Percentiles rank a stretch among this genome's conserved stretches.
Evolutionary conservation across 2,329 filamentous ascomycete genomes (phyloP).

Genomic region (Verticillium nubilum): DNA sequence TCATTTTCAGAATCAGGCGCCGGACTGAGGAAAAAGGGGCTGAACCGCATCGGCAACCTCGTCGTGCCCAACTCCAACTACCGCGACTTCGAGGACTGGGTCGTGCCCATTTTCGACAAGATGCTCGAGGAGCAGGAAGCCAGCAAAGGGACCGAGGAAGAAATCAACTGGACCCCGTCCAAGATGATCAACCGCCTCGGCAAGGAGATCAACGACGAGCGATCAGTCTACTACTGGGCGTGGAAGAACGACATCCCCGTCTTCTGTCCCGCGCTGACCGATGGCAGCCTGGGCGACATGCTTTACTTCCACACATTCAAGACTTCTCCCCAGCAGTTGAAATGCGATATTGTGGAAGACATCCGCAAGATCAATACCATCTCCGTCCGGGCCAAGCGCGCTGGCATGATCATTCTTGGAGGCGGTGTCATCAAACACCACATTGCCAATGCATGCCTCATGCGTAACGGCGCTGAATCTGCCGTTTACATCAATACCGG

Average conservation of each 20-base stretch:
- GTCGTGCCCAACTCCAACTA: slow-evolving; percentile 97
- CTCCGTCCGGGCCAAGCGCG: slow-evolving; percentile 77
- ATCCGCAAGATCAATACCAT: slow-evolving; percentile 91
- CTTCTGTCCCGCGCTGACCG: slow-evolving; percentile 93
- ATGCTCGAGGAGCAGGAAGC: slow-evolving; percentile 94
- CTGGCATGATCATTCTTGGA: slow-evolving; percentile 92
- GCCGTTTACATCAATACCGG: slow-evolving; percentile 98
- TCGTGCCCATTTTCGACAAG: slow-evolving; percentile 87
- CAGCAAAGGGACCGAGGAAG: slow-evolving; percentile 56
- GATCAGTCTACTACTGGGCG: slow-evolving; percentile 94
- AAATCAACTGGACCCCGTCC: slow-evolving; percentile 87
- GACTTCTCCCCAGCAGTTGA: slow-evolving; percentile 71
- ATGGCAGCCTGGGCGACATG: slow-evolving; percentile 96
- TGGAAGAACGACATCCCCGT: slow-evolving; percentile 95
- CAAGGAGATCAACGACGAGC: slow-evolving; percentile 88
- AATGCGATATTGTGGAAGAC: slow-evolving; percentile 89
- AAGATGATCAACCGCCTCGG: slow-evolving; percentile 87
- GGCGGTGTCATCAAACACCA: slow-evolving; percentile 97
- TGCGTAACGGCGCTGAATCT: slow-evolving; percentile 95
- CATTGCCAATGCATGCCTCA: slow-evolving; percentile 94
- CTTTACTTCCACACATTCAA: slow-evolving; percentile 97
- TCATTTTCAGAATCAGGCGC: slow-evolving; percentile 76
- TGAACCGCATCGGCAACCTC: slow-evolving; percentile 95
- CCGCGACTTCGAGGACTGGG: slow-evolving; percentile 96
- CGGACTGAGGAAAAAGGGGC: slow-evolving; percentile 72